These are phyloP conservation scores for Didymella pinodella DNA, from an alignment of 2,329 filamentous ascomycete species.

Conservation along the genomic window DNA sequence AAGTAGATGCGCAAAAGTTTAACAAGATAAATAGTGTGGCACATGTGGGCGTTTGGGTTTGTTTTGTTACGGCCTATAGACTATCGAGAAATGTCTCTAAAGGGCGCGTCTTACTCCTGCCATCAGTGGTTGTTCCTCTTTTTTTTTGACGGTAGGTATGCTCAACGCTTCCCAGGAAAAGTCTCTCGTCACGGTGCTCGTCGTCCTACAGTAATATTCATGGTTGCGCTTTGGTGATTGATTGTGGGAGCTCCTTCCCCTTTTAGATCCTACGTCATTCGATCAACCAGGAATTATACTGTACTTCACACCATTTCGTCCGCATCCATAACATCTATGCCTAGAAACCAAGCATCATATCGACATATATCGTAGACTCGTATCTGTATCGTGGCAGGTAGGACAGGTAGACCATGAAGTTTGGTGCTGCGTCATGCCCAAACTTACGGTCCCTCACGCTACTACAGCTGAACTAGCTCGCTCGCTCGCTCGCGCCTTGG, in stretches of 20 bases:
- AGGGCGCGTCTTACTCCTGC: neutral
- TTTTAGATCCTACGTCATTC: neutral
- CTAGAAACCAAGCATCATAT: neutral
- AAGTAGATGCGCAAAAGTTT: slow-evolving; percentile 41
- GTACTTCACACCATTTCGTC: neutral
- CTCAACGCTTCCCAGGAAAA: too few species aligned
- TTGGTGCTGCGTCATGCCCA: neutral
- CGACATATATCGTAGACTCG: neutral
- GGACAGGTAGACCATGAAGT: neutral
- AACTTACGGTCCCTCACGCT: neutral
- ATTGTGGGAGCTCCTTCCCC: neutral
- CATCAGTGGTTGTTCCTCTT: neutral
- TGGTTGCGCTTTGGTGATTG: neutral
- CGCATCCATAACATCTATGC: neutral
- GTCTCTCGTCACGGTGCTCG: too few species aligned
- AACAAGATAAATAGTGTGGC: neutral
- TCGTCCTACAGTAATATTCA: too few species aligned
- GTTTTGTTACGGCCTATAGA: neutral
- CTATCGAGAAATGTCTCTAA: neutral
- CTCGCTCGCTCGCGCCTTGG: neutral
- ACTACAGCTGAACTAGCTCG: neutral
- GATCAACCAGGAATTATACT: neutral
- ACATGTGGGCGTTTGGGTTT: neutral
- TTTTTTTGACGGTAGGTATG: neutral
- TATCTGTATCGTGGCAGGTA: neutral